Base-by-base conservation (phyloP, 1,139 yeast species). In the Candida tetrigidarum region DNA sequence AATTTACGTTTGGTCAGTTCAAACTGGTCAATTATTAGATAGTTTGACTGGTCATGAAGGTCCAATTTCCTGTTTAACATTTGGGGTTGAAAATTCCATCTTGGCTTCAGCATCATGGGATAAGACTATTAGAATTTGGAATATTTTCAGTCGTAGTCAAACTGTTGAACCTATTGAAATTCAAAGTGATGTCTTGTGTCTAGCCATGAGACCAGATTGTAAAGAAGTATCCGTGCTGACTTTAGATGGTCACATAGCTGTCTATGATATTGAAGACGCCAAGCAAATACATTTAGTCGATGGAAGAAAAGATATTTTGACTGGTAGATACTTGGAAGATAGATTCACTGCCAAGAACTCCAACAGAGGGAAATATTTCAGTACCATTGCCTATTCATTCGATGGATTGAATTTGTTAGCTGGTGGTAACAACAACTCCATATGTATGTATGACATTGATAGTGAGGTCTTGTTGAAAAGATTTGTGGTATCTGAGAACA, bases 61-160 rank as follows among this genome's bases (percentile, higher is more conserved):
- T 1, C 99, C 99, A 0, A 86, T 93, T 3, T 89, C 97, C 2
- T 83, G 91, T 53, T 73, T 93, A 39, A 82, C 95, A 9, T 93
- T 95, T 64, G 96, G 97, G 41, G 72, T 71, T 11, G 97, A 91
- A 60, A 84, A 80, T 50, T 79, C 90, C 18, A 76, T 84, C 9
- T 73, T 93, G 47, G 98, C 96, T 2, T 85, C 95, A 47, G 96
- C 97, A 2, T 86, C 96, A 22, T 95, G 99, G 99, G 99, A 93
- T 67, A 87, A 86, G 57, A 90, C 98, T 2, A 85, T 92, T 10
- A 76, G 99, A 55, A 75, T 93, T 10, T 93, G 99, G 99, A 87
- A 85, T 60, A 83, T 93, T 37, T 93, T 93, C 63, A 86, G 92
- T 7, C 80, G 96, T 55, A 78, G 90, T 0, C 91, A 84, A 59